Evolutionary conservation across 306 rosid species (phyloP).

Genomic region (Cicer yamashitae): DNA sequence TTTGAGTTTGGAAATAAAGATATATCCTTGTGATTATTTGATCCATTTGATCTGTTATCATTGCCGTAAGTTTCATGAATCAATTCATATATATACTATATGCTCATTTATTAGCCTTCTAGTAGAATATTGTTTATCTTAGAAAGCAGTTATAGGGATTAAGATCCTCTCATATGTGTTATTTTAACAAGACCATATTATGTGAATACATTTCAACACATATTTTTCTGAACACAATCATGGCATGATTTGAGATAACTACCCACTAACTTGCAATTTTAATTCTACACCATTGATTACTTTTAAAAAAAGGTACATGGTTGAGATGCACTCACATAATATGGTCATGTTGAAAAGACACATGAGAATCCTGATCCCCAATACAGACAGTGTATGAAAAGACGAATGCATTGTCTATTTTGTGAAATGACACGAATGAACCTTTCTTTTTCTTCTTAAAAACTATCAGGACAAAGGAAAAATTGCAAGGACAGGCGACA

Average conservation of each 20-base stretch:
- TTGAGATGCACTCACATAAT: neutral
- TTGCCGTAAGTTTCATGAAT: neutral
- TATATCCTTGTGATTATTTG: constrained; percentile 1
- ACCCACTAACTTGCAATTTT: constrained; percentile 5
- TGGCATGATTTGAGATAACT: neutral
- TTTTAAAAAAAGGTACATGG: neutral
- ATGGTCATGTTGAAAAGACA: neutral
- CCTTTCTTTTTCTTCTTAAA: constrained; percentile 10
- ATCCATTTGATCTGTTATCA: neutral
- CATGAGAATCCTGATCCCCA: neutral
- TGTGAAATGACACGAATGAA: constrained; percentile 33
- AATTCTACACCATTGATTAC: neutral
- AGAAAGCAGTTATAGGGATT: neutral
- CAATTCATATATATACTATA: neutral
- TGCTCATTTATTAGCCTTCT: constrained; percentile 24
- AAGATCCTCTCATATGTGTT: neutral
- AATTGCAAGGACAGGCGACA: constrained; percentile 80
- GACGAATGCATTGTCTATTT: neutral
- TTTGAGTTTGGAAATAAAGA: neutral
- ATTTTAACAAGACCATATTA: constrained; percentile 8
- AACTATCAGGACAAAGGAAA: constrained; percentile 72
- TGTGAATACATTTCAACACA: constrained; percentile 19
- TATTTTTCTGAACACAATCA: neutral
- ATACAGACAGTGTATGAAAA: constrained; percentile 1
- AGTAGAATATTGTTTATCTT: constrained; percentile 29